Evolutionary conservation across 257 asterid genomes (phyloP).

Genomic region (Penstemon davidsonii): DNA sequence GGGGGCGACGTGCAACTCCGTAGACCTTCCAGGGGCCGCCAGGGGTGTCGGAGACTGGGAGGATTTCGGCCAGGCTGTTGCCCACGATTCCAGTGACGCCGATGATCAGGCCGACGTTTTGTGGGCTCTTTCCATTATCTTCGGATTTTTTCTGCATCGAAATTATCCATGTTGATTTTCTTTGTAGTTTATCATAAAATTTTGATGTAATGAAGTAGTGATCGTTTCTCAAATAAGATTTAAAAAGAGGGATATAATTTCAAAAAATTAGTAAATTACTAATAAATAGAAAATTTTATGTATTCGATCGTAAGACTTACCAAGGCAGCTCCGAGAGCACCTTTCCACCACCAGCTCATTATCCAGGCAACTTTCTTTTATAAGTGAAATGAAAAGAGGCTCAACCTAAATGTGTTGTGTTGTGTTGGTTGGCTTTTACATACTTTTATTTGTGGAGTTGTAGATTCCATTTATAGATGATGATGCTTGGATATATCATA

Average conservation of each 20-base stretch:
- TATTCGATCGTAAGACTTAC: slow-evolving; percentile 16
- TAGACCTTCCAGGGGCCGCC: slow-evolving; percentile 51
- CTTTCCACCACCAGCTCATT: slow-evolving; percentile 46
- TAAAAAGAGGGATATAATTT: not conserved
- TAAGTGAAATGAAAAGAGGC: not conserved
- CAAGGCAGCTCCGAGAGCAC: slow-evolving; percentile 38
- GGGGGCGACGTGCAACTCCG: slow-evolving; percentile 44
- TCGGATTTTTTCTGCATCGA: slow-evolving; percentile 22
- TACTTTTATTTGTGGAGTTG: too few species aligned
- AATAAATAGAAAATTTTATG: too few species aligned
- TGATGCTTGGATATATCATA: not conserved
- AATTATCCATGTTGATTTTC: too few species aligned
- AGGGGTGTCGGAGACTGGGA: slow-evolving; percentile 40
- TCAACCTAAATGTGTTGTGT: not conserved
- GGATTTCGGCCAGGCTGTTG: slow-evolving; percentile 42
- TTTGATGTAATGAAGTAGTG: too few species aligned
- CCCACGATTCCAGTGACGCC: slow-evolving; percentile 48
- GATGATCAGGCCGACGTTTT: slow-evolving; percentile 33
- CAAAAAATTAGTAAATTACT: too few species aligned
- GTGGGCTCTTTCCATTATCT: slow-evolving; percentile 21
- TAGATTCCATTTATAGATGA: not conserved
- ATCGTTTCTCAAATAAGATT: too few species aligned
- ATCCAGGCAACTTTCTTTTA: too few species aligned
- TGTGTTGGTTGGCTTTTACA: too few species aligned
- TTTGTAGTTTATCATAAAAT: too few species aligned